Evolutionary conservation across 495 filamentous ascomycete genomes (phyloP), one percentile per base, ranked within the genome.

Genomic region (Cercophora sp.): DNA sequence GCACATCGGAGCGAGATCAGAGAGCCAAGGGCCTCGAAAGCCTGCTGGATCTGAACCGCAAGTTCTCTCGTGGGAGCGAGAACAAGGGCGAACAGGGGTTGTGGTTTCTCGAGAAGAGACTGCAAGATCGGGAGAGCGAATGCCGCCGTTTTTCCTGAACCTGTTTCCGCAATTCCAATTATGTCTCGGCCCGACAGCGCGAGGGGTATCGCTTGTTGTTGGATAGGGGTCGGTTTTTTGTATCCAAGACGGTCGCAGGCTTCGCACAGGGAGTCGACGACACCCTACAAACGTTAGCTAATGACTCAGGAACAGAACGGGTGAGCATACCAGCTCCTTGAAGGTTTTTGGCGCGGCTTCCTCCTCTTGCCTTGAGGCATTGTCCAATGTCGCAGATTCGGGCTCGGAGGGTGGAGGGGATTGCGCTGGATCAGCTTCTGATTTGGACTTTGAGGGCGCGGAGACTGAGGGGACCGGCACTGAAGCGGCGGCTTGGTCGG

Each of bases 91-190:
- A 87, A 92, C 26, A 94, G 72, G 1, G 88, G 70, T 31, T 85
- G 83, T 0, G 91, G 89, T 52, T 86, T 86, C 34, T 91, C 85
- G 76, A 96, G 89, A 0, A 96, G 78, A 1, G 83, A 79, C 75
- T 95, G 89, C 3, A 96, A 76, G 35, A 96, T 92, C 1, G 93
- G 93, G 0, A 98, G 69, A 0, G 86, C 86, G 65, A 96, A 98
- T 0, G 93, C 89, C 2, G 88, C 92, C 0, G 75, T 96, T 70
- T 98, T 98, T 66, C 93, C 93, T 64, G 81, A 86, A 57, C 93
- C 93, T 0, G 93, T 98, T 67, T 98, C 91, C 24, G 93, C 91
- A 19, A 96, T 77, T 27, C 90, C 93, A 56, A 98, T 96, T 23
- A 97, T 72, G 69, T 96, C 93, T 56, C 89, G 79, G 20, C 85